These are phyloP conservation scores for Debaryomycetaceae sp. DNA, from an alignment of 1,139 yeast genomes.

Conservation along the genomic window DNA sequence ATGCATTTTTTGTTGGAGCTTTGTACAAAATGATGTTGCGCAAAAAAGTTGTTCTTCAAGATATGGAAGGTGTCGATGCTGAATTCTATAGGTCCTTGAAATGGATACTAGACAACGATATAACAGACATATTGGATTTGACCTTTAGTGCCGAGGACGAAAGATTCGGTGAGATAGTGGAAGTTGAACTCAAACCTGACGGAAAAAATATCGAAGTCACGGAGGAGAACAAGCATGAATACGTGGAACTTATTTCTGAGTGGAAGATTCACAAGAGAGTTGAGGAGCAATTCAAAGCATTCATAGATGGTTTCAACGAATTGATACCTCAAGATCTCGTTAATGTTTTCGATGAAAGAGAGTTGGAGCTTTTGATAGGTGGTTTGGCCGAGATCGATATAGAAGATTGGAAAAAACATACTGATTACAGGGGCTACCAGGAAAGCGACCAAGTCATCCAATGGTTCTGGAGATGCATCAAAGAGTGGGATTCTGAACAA, in stretches of 20 bases:
- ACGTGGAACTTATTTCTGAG: constrained; percentile 90
- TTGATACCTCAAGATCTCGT: constrained; percentile 95
- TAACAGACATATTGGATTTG: constrained; percentile 74
- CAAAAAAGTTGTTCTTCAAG: constrained; percentile 91
- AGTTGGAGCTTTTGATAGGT: constrained; percentile 91
- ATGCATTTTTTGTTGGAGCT: constrained; percentile 97
- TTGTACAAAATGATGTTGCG: constrained; percentile 96
- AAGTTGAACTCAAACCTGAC: constrained; percentile 83
- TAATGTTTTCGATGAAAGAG: constrained; percentile 96
- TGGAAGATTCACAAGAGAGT: constrained; percentile 95
- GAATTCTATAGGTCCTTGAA: constrained; percentile 92
- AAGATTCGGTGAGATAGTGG: constrained; percentile 89
- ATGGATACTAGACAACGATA: constrained; percentile 95
- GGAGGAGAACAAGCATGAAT: constrained; percentile 91
- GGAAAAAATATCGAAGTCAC: constrained; percentile 90
- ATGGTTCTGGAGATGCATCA: constrained; percentile 97
- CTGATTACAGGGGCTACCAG: constrained; percentile 96
- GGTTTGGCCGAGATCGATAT: constrained; percentile 97
- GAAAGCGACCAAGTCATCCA: constrained; percentile 94
- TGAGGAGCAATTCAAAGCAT: constrained; percentile 93
- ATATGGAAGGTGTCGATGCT: constrained; percentile 98
- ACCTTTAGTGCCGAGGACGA: constrained; percentile 96
- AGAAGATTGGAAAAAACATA: constrained; percentile 98
- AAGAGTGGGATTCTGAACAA: constrained; percentile 95
- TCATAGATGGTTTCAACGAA: constrained; percentile 95